Evolutionary conservation across 768 basidiomycete species (phyloP).

Genomic region (Boletus coccyginus): DNA sequence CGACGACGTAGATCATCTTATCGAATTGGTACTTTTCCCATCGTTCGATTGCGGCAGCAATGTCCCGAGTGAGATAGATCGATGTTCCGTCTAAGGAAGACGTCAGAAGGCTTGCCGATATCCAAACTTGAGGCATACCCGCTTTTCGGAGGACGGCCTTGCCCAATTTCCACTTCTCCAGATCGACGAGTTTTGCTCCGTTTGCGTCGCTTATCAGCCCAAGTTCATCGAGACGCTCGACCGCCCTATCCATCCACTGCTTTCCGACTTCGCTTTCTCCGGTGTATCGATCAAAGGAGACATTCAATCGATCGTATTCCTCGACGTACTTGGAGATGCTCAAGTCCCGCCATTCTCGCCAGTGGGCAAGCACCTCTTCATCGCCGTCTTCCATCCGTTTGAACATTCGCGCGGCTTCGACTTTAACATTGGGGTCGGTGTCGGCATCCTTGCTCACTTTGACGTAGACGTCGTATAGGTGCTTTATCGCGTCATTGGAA

Average conservation of each 20-base stretch:
- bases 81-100: constrained; percentile 74
- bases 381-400: constrained; percentile 95
- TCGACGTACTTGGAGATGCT: constrained; percentile 87
- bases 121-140: constrained; percentile 39
- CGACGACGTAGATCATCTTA: constrained; percentile 92
- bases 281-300: constrained; percentile 87
- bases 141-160: constrained; percentile 87
- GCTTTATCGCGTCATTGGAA: constrained; percentile 87
- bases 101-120: background rate
- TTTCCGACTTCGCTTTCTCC: constrained; percentile 84
- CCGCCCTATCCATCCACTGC: constrained; percentile 68
- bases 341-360: constrained; percentile 90
- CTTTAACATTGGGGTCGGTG: constrained; percentile 65
- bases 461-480: constrained; percentile 93
- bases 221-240: constrained; percentile 65
- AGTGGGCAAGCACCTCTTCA: constrained; percentile 76
- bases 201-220: constrained; percentile 74
- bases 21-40: constrained; percentile 89
- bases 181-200: constrained; percentile 82
- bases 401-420: constrained; percentile 82
- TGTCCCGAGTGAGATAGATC: constrained; percentile 93
- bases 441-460: constrained; percentile 88
- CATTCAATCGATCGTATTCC: constrained; percentile 87
- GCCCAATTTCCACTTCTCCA: constrained; percentile 89
- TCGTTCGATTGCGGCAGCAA: constrained; percentile 90